Base-by-base conservation (phyloP, 1,284 basidiomycete genomes). In the Caloboletus firmus region DNA sequence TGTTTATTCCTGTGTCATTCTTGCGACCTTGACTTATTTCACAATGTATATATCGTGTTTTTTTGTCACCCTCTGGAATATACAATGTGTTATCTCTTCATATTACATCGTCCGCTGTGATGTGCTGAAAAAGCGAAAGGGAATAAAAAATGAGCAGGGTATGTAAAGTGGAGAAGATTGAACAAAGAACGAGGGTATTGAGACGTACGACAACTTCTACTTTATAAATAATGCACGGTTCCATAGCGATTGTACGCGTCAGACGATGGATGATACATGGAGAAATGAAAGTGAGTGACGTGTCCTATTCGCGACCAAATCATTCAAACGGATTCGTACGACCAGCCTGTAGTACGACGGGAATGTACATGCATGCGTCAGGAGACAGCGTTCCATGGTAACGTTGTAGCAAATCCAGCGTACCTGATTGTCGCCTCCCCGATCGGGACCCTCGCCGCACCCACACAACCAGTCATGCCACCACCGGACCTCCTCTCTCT, bases 391-490 rank as follows among this genome's bases (percentile, higher is more conserved):
- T 41, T 22, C 12, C 34, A 24, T 36, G 24, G 15, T 4, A n/a
- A 46, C 8, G 32, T 24, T 3, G n/a, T 28, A 5, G 17, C 6
- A n/a, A 30, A 22, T 9, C 11, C n/a, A 26, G 36, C 78, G 49
- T 62, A 85, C 88, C 79, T 91, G 89, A 58, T 79, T 70, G 51
- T 89, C 83, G 12, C 85, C 86, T 49, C 82, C 84, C 26, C 85
- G 76, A 67, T 88, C 84, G 9, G 79, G 72, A 9, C 83, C 83
- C 64, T 89, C 88, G 20, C 81, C 75, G 59, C 87, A 89, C 10
- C 89, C 88, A 66, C 89, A 91, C 57, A 91, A 67, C 87, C 87
- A 89, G 49, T 91, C 89, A 62, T 89, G 88, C 88, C 88, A 91
- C 88, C 88, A 91, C 55, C 79, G 74, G 24, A 76, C 72, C 52